A percentile compares a stretch with the other conserved stretches of the same genome.
phyloP scores from a whole-genome alignment of 805 yeast species.

The Lipomyces chichibuensis region DNA sequence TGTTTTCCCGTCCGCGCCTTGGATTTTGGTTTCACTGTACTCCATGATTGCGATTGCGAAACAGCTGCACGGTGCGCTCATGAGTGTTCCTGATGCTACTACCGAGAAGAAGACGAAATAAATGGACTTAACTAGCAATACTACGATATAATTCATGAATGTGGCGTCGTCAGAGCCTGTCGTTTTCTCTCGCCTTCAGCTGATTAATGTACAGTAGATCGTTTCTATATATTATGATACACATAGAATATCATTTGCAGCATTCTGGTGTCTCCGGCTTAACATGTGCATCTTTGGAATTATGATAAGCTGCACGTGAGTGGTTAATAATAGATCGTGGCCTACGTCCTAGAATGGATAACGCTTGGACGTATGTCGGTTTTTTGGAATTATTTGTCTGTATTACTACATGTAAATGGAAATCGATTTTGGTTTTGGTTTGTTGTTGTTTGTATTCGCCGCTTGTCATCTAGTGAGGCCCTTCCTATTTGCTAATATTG shows the following conservation, averaged over 20 bases:
- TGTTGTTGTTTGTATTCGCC: too few species aligned
- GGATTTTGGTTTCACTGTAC: slow-evolving; percentile 23
- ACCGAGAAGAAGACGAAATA: slow-evolving; percentile 26
- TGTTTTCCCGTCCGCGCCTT: slow-evolving; percentile 26
- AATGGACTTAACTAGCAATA: neutral
- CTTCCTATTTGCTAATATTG: too few species aligned
- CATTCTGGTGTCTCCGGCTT: neutral
- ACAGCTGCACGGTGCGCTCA: slow-evolving; percentile 19
- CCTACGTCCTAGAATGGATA: too few species aligned
- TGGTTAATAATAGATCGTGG: neutral
- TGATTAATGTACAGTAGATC: neutral
- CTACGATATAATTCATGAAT: neutral
- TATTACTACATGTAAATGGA: too few species aligned
- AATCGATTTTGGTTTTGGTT: too few species aligned
- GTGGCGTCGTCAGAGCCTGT: neutral
- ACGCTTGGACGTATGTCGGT: too few species aligned
- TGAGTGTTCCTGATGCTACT: slow-evolving; percentile 5
- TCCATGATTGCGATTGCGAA: slow-evolving; percentile 15
- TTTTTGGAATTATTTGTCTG: too few species aligned
- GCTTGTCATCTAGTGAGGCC: too few species aligned
- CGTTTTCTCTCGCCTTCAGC: neutral
- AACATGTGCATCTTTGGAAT: too few species aligned
- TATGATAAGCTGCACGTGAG: neutral
- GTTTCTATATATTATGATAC: neutral
- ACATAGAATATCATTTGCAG: neutral